Evolutionary conservation across 129 eudicot genomes (phyloP).

Genomic region (Centrapalus pauciflorus): DNA sequence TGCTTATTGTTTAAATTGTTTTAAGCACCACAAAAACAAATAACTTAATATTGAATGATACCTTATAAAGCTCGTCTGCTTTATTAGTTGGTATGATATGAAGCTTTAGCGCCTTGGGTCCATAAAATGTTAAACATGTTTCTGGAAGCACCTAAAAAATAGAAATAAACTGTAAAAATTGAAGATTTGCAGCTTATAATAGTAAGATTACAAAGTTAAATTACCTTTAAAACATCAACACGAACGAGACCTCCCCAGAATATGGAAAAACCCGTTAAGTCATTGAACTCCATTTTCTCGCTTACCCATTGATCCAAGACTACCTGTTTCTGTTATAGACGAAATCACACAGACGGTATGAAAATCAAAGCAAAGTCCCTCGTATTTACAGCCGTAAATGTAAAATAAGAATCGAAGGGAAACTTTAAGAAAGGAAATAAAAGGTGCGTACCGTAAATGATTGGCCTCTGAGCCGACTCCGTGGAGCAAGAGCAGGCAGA

Average conservation of each 20-base stretch:
- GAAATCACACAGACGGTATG: neutral
- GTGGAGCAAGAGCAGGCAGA: conserved; percentile 87
- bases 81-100: conserved; percentile 59
- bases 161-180: neutral
- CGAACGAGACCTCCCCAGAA: conserved; percentile 99
- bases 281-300: conserved; percentile 47
- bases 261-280: conserved; percentile 74
- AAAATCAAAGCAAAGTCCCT: neutral
- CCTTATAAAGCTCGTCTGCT: conserved; percentile 88
- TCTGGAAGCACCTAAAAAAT: conserved; percentile 60
- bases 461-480: conserved; percentile 86
- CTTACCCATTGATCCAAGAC: conserved; percentile 32
- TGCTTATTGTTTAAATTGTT: neutral
- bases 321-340: conserved; percentile 19
- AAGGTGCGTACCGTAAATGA: conserved; percentile 51
- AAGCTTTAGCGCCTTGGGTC: conserved; percentile 87
- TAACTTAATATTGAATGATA: conserved; percentile 8
- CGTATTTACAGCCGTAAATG: neutral
- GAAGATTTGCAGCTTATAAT: neutral
- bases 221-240: conserved; percentile 71
- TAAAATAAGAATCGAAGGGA: neutral
- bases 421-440: neutral
- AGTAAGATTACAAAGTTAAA: conserved; percentile 9
- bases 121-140: conserved; percentile 82
- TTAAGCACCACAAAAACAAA: neutral